phyloP scores from a whole-genome alignment of 805 yeast genomes.

The Ogataea chonburiensis region DNA sequence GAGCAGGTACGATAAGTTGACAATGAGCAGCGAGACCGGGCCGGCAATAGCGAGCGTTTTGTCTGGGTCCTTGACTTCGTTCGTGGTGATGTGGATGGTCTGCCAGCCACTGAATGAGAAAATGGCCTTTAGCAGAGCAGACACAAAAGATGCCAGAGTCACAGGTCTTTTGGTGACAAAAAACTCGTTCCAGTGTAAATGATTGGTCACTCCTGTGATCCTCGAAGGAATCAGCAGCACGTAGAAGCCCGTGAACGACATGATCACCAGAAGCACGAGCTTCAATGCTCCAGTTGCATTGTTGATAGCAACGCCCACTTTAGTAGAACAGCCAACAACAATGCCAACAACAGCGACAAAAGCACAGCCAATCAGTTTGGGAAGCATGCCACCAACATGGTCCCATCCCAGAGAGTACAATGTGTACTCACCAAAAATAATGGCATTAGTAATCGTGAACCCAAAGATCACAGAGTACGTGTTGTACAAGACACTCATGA shows the following conservation, averaged over 20 bases:
- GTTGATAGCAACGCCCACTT: constrained; percentile 58
- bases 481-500: constrained; percentile 48
- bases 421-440: constrained; percentile 55
- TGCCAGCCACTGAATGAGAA: constrained; percentile 59
- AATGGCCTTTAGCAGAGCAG: constrained; percentile 50
- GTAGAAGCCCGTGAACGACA: constrained; percentile 59
- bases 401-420: constrained; percentile 45
- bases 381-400: constrained; percentile 36
- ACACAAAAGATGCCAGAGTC: constrained; percentile 43
- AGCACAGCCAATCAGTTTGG: constrained; percentile 43
- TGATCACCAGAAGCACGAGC: constrained; percentile 49
- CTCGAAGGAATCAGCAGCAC: constrained; percentile 50
- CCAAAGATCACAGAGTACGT: constrained; percentile 50
- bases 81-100: constrained; percentile 51
- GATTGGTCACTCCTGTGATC: constrained; percentile 43
- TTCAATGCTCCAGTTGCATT: constrained; percentile 64
- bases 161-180: constrained; percentile 32
- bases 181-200: constrained; percentile 35
- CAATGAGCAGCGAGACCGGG: constrained; percentile 44
- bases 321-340: constrained; percentile 59
- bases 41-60: constrained; percentile 54
- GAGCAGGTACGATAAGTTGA: constrained; percentile 45
- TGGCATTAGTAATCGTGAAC: constrained; percentile 48
- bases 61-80: constrained; percentile 52
- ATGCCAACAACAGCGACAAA: constrained; percentile 38